These are phyloP conservation scores for Nicotiana benthamiana DNA, from an alignment of 257 asterid species.

Conservation along the genomic window DNA sequence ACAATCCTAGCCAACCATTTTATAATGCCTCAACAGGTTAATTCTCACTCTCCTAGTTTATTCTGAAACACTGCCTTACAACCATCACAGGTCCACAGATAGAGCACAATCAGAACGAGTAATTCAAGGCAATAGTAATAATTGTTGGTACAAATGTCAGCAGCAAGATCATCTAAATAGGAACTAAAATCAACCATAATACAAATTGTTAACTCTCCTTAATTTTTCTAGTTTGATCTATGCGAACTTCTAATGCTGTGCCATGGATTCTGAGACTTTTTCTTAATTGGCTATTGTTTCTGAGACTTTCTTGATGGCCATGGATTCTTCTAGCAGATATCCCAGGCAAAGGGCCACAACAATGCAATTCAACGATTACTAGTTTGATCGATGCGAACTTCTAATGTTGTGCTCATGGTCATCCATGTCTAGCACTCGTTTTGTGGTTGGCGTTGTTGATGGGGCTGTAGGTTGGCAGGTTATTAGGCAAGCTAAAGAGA, in stretches of 20 bases:
- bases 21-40: not conserved
- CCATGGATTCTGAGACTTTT: constrained; percentile 16
- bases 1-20: not conserved
- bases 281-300: constrained; percentile 13
- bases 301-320: constrained; percentile 17
- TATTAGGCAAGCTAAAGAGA: constrained; percentile 3
- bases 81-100: not conserved
- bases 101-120: not conserved
- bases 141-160: not conserved
- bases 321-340: constrained; percentile 18
- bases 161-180: not conserved
- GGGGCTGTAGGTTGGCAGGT: constrained; percentile 6
- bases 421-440: constrained; percentile 26
- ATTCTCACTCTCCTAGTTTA: not conserved
- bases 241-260: constrained; percentile 10
- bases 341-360: constrained; percentile 13
- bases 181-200: not conserved
- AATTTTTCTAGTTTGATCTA: constrained; percentile 15
- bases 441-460: not conserved
- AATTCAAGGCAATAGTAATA: not conserved
- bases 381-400: too few species aligned
- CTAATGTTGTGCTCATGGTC: constrained; percentile 41
- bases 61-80: not conserved
- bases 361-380: constrained; percentile 13
- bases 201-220: constrained; percentile 20